A percentile compares a stretch with the other conserved stretches of the same genome.
Conservation (phyloP, 352 stramenopile genomes). For the Pythium brachiatum region DNA sequence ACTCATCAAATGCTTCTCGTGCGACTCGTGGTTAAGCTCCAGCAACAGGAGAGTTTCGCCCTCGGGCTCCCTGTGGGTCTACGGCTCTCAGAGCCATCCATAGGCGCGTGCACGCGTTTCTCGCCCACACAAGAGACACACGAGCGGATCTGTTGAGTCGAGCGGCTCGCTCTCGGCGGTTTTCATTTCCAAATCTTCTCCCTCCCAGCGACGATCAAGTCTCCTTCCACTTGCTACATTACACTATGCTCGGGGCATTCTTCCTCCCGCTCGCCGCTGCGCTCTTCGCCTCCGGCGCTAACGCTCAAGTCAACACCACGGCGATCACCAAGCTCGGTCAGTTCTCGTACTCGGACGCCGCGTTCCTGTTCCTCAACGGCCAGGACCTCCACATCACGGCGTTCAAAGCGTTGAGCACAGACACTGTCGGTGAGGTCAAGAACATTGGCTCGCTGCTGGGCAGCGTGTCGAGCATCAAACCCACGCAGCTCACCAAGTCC, state of each 20-base stretch:
- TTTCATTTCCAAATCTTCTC: background rate
- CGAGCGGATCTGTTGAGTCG: no score
- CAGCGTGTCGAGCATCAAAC: slow-evolving; percentile 18
- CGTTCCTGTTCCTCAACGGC: slow-evolving; percentile 15
- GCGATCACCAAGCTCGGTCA: slow-evolving; percentile 18
- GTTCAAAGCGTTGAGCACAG: slow-evolving; percentile 20
- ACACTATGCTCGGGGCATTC: background rate
- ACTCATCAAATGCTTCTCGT: no score
- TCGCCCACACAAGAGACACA: no score
- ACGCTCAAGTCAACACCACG: slow-evolving; percentile 14
- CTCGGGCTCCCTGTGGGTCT: no score
- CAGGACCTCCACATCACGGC: slow-evolving; percentile 20
- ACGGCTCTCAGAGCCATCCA: no score
- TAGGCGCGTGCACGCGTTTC: no score
- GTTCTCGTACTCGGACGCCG: slow-evolving; percentile 18
- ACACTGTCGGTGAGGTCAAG: slow-evolving; percentile 21
- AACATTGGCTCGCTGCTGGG: slow-evolving; percentile 20
- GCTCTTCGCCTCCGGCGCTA: background rate
- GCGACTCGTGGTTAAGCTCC: no score
- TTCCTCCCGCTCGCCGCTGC: background rate
- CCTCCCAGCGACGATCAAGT: background rate
- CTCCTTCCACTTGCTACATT: background rate
- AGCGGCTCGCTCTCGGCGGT: no score
- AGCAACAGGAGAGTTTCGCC: no score
- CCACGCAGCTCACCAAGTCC: slow-evolving; percentile 14